Conservation (phyloP, 2,329 filamentous ascomycete genomes). For the Colletotrichum magnum region DNA sequence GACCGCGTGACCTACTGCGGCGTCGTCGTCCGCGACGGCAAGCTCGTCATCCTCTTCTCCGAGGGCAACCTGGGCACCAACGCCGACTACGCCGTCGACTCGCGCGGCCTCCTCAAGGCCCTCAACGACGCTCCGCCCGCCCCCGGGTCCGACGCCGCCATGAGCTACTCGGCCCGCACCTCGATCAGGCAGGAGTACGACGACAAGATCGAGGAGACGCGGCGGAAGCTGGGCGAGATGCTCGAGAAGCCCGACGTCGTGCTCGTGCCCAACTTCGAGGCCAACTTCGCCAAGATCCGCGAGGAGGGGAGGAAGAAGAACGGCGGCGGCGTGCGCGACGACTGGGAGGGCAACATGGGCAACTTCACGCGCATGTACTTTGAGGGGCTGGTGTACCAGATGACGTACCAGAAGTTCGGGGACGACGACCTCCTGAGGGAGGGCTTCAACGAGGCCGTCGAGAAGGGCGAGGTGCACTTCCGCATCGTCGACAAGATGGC, state of each 20-base stretch:
- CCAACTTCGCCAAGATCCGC: slow-evolving; percentile 56
- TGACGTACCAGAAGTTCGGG: slow-evolving; percentile 61
- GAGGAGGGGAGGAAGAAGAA: slow-evolving; percentile 48
- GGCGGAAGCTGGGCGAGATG: slow-evolving; percentile 52
- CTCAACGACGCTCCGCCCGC: slow-evolving; percentile 60
- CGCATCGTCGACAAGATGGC: slow-evolving; percentile 62
- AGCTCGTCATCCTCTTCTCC: slow-evolving; percentile 64
- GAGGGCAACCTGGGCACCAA: slow-evolving; percentile 61
- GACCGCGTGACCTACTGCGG: slow-evolving; percentile 60
- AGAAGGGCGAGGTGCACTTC: slow-evolving; percentile 58
- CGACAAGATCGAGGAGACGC: slow-evolving; percentile 55
- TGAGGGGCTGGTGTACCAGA: slow-evolving; percentile 56
- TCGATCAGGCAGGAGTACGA: slow-evolving; percentile 62
- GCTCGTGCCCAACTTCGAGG: slow-evolving; percentile 64
- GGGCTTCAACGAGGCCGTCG: slow-evolving; percentile 62
- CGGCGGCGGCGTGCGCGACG: slow-evolving; percentile 49
- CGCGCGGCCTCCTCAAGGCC: slow-evolving; percentile 56
- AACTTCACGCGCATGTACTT: slow-evolving; percentile 58
- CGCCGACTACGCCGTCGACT: slow-evolving; percentile 54
- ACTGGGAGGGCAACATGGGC: slow-evolving; percentile 63
- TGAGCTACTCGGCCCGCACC: slow-evolving; percentile 60
- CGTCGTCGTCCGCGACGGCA: slow-evolving; percentile 55
- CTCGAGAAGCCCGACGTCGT: slow-evolving; percentile 57
- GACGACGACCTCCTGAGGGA: slow-evolving; percentile 65
- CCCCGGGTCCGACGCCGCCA: slow-evolving; percentile 43